Evolutionary conservation across 176 grass and related monocot genomes (phyloP), one percentile per base, ranked within the genome.

Genomic region (Ensete glaucum): DNA sequence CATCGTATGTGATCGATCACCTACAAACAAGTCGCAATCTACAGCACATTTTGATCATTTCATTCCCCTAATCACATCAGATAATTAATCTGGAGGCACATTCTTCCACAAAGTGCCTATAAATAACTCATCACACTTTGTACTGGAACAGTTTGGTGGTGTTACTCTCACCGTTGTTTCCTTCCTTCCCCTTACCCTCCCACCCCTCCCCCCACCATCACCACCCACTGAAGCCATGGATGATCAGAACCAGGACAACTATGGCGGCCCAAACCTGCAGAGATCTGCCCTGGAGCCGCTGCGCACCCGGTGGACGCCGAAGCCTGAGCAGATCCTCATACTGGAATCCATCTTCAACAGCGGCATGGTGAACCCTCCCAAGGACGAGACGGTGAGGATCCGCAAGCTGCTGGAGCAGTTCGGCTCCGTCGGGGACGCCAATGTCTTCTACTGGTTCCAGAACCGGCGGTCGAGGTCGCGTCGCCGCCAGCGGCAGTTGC

Each of bases 371-470:
- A 96, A 92, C 77, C 93, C 90, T 8, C 93, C 93, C 53, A 96
- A 96, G 83, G 93, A 92, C 56, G 93, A 96, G 81, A 96, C 93
- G 0, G 87, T 96, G 53, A 80, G 89, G 56, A 96, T 96, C 73
- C 85, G 93, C 71, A 96, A 96, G 83, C 87, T 96, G 9, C 87
- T 96, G 67, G 93, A 96, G 73, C 88, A 91, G 54, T 96, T 96
- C 73, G 93, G 93, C 63, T 79, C 87, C 62, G 93, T 96, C 69
- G 87, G 90, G 43, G 93, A 96, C 73, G 90, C 93, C 74, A 97
- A 97, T 76, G 90, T 97, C 72, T 97, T 97, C 77, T 97, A 97
- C 79, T 97, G 94, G 94, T 97, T 97, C 72, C 94, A 93, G 86
- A 97, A 97, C 75, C 83, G 94, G 23, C 85, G 94, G 67, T 97